Evolutionary conservation across 257 asterid species (phyloP).

Genomic region (Capsicum baccatum): DNA sequence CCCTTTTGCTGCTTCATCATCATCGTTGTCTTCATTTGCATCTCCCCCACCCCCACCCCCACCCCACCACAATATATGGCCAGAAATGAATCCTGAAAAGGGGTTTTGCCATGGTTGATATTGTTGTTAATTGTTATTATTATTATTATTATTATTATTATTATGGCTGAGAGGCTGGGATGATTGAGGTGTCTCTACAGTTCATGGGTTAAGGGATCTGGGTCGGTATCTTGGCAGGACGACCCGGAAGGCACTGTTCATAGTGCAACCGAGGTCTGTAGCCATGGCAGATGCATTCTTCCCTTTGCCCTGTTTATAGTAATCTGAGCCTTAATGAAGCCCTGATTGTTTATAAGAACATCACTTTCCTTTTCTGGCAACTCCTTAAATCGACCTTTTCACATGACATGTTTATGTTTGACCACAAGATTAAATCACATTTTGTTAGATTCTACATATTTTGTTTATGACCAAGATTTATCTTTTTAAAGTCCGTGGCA

Average conservation of each 20-base stretch:
- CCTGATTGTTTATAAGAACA: no score
- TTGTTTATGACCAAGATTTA: no score
- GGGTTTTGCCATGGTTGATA: no score
- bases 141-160: not conserved
- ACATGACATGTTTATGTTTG: no score
- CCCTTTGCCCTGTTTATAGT: not conserved
- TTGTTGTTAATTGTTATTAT: not conserved
- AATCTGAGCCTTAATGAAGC: constrained; percentile 20
- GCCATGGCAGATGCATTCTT: constrained; percentile 27
- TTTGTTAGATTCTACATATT: no score
- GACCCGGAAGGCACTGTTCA: not conserved
- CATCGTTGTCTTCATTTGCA: not conserved
- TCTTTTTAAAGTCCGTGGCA: no score
- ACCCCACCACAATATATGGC: not conserved
- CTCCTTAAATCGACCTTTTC: no score
- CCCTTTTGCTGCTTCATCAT: not conserved
- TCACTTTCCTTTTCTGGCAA: no score
- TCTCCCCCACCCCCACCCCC: not conserved
- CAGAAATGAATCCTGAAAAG: no score
- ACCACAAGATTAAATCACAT: no score
- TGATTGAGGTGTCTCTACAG: not conserved
- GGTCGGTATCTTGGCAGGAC: constrained; percentile 34
- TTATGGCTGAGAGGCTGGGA: not conserved
- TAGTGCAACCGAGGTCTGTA: constrained; percentile 7
- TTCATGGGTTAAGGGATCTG: not conserved